Percentiles rank a stretch among this genome's conserved stretches.
These are phyloP conservation scores for Pyrenopolyporus hunteri DNA, from an alignment of 495 filamentous ascomycete species.

Conservation along the genomic window DNA sequence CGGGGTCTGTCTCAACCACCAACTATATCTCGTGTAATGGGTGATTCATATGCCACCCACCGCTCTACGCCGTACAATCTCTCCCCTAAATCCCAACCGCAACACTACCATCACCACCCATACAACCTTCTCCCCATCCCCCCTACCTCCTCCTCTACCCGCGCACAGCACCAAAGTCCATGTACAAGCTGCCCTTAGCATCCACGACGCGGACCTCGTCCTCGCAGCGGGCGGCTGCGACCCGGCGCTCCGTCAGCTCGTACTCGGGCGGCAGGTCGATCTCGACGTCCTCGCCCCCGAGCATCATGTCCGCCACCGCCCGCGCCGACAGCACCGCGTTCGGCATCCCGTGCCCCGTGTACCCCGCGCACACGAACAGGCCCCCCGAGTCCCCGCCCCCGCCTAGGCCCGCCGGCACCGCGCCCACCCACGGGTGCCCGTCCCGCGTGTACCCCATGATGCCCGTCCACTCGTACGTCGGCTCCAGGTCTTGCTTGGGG, in stretches of 20 bases:
- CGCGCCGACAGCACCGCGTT: constrained; percentile 72
- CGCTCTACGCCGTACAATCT: too few relatives aligned
- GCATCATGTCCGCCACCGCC: constrained; percentile 68
- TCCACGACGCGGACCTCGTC: constrained; percentile 31
- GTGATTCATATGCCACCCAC: too few relatives aligned
- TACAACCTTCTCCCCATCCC: not conserved
- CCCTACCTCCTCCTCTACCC: not conserved
- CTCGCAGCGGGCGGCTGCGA: constrained; percentile 34
- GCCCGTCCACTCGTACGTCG: constrained; percentile 76
- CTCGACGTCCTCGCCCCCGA: constrained; percentile 42
- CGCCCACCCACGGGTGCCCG: constrained; percentile 70
- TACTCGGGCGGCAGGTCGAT: constrained; percentile 53
- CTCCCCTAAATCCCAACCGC: too few relatives aligned
- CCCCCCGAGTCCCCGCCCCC: constrained; percentile 31
- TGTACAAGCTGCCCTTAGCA: constrained; percentile 32
- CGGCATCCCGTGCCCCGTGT: constrained; percentile 84
- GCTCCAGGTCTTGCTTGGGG: constrained; percentile 51
- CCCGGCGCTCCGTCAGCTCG: constrained; percentile 51
- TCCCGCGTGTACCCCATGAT: constrained; percentile 83
- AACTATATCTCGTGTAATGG: too few relatives aligned
- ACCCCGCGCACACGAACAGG: constrained; percentile 67
- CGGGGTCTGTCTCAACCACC: too few relatives aligned
- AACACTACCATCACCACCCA: not conserved
- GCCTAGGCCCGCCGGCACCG: constrained; percentile 54
- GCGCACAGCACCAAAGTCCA: constrained; percentile 16